Conservation (phyloP, 805 yeast species). For the Hanseniaspora clermontiae region DNA sequence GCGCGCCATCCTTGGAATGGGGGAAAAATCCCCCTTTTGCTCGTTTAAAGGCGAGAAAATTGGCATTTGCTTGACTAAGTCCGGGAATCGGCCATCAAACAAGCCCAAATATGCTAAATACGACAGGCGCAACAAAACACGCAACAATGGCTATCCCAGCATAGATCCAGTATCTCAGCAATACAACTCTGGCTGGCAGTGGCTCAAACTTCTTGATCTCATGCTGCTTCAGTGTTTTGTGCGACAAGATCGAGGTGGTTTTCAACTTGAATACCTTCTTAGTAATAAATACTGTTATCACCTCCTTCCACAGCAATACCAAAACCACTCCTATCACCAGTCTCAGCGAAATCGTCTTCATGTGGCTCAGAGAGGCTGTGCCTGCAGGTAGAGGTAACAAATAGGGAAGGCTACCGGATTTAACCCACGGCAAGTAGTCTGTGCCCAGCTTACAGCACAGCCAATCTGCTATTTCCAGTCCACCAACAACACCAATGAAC, state of each 20-base stretch:
- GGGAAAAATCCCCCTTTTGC: no score
- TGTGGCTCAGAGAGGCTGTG: slow-evolving; percentile 23
- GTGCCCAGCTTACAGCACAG: slow-evolving; percentile 18
- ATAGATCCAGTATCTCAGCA: slow-evolving; percentile 67
- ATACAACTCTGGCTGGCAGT: slow-evolving; percentile 60
- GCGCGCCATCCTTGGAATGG: no score
- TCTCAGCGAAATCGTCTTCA: slow-evolving; percentile 32
- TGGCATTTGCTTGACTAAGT: no score
- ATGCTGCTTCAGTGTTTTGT: slow-evolving; percentile 18
- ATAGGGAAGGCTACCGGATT: neutral
- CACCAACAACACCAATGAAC: slow-evolving; percentile 75
- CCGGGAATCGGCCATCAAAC: neutral
- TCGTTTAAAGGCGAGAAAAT: neutral
- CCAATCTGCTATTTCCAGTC: slow-evolving; percentile 58
- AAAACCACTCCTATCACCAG: slow-evolving; percentile 46
- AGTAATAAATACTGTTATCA: slow-evolving; percentile 53
- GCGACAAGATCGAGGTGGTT: slow-evolving; percentile 18
- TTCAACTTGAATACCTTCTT: slow-evolving; percentile 33
- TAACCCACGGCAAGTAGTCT: slow-evolving; percentile 18
- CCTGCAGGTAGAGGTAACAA: neutral
- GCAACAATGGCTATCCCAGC: slow-evolving; percentile 63
- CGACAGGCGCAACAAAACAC: slow-evolving; percentile 26
- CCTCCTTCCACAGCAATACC: slow-evolving; percentile 60
- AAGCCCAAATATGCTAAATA: slow-evolving; percentile 15
- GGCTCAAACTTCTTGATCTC: slow-evolving; percentile 32